Conservation (phyloP, 2,329 filamentous ascomycete genomes). For the Phaeosphaeriaceae sp. region DNA sequence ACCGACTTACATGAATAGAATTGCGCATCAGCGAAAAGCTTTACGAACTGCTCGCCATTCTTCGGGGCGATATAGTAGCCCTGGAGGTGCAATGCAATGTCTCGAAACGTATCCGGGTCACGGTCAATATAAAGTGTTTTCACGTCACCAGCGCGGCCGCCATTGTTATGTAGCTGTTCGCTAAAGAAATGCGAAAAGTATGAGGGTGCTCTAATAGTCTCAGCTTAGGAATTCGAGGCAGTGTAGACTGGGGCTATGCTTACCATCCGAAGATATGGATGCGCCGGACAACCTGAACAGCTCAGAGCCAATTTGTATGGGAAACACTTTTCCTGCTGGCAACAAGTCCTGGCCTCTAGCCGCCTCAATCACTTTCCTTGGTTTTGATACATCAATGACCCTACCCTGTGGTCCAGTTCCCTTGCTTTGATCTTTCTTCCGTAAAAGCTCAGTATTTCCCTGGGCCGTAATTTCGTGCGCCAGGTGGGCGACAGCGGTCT, state of each 20-base stretch:
- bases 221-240: conserved; percentile 42
- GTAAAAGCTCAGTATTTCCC: conserved; percentile 23
- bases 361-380: conserved; percentile 37
- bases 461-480: conserved; percentile 21
- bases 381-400: conserved; percentile 43
- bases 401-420: conserved; percentile 42
- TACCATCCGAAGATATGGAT: conserved; percentile 74
- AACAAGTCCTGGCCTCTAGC: conserved; percentile 53
- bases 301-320: conserved; percentile 72
- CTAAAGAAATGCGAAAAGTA: conserved; percentile 96
- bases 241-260: conserved; percentile 38
- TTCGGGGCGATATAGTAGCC: conserved; percentile 84
- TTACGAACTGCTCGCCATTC: conserved; percentile 87
- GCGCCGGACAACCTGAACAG: conserved; percentile 73
- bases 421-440: conserved; percentile 36
- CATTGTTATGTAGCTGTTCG: conserved; percentile 74
- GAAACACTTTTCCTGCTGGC: conserved; percentile 74
- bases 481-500: conserved; percentile 18
- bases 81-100: conserved; percentile 89
- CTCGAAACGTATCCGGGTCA: conserved; percentile 84
- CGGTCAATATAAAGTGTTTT: conserved; percentile 94
- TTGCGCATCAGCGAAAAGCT: conserved; percentile 90
- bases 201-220: conserved; percentile 77
- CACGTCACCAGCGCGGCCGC: conserved; percentile 64
- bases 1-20: conserved; percentile 78